phyloP scores from a whole-genome alignment of 192 early-diverging fungal species.

The Piromyces finnis region DNA sequence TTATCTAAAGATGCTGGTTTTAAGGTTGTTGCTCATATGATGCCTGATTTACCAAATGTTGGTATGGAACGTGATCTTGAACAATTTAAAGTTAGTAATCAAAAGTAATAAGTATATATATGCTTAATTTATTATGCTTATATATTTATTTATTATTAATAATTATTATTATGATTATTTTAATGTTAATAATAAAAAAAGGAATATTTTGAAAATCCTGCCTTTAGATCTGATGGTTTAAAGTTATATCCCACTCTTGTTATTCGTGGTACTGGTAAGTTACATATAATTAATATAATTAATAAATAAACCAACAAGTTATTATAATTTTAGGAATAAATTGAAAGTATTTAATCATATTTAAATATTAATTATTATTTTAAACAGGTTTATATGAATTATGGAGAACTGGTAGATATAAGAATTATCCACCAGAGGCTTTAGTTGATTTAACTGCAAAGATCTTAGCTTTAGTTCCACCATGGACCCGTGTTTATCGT shows the following conservation, averaged over 20 bases:
- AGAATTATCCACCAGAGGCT: conserved; percentile 91
- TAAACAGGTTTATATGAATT: conserved; percentile 87
- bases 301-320: too few species aligned
- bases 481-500: conserved; percentile 90
- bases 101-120: too few species aligned
- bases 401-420: conserved; percentile 94
- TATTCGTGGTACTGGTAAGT: conserved; percentile 79
- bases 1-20: conserved; percentile 96
- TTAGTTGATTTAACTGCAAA: conserved; percentile 89
- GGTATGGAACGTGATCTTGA: conserved; percentile 98
- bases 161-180: too few species aligned
- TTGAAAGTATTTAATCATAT: too few species aligned
- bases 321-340: too few species aligned
- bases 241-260: conserved; percentile 98
- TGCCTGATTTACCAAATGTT: conserved; percentile 98
- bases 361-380: too few species aligned
- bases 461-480: conserved; percentile 89
- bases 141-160: too few species aligned
- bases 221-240: conserved; percentile 93
- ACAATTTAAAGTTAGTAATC: conserved; percentile 76
- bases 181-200: background rate
- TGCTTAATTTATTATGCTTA: too few species aligned
- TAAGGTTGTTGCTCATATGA: conserved; percentile 99
- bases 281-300: too few species aligned
- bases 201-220: conserved; percentile 88